These are phyloP conservation scores for Phytopythium delawarense DNA, from an alignment of 352 stramenopile species.

Conservation along the genomic window DNA sequence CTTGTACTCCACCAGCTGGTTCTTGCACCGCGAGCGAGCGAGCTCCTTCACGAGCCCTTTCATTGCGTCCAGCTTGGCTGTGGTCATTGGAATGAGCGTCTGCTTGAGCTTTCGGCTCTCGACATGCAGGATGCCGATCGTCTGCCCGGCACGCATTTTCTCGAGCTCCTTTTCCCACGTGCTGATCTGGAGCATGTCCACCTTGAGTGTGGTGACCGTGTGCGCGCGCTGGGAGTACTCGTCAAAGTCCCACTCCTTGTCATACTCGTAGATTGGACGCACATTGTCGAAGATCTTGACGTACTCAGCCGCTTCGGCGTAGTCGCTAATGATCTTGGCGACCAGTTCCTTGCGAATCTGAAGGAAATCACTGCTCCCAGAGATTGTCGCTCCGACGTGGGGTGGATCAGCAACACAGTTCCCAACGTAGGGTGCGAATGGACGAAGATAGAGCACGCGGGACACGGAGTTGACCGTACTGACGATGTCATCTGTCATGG, in stretches of 20 bases:
- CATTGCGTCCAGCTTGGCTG: conserved; percentile 90
- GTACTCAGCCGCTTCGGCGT: conserved; percentile 85
- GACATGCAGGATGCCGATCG: conserved; percentile 91
- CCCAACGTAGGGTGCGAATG: conserved; percentile 79
- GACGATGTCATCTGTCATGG: conserved; percentile 88
- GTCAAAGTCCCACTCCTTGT: conserved; percentile 89
- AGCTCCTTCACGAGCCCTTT: conserved; percentile 91
- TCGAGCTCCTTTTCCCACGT: conserved; percentile 93
- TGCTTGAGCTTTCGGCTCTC: conserved; percentile 93
- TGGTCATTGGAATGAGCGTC: conserved; percentile 90
- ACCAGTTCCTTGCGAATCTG: conserved; percentile 75
- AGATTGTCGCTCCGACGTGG: conserved; percentile 77
- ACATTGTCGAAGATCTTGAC: conserved; percentile 92
- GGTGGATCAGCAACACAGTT: conserved; percentile 66
- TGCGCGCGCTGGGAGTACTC: conserved; percentile 77
- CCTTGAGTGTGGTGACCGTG: conserved; percentile 83
- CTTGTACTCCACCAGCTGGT: conserved; percentile 89
- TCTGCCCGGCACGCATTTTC: conserved; percentile 90
- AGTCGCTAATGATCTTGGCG: conserved; percentile 85
- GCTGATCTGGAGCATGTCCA: conserved; percentile 89
- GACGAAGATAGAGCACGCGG: conserved; percentile 83
- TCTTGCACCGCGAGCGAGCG: conserved; percentile 84
- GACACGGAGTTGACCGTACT: conserved; percentile 86
- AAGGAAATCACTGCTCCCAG: conserved; percentile 61
- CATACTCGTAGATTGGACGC: conserved; percentile 90